Base-by-base conservation (phyloP, 192 early-diverging fungal species). In the Podila epigama region DNA sequence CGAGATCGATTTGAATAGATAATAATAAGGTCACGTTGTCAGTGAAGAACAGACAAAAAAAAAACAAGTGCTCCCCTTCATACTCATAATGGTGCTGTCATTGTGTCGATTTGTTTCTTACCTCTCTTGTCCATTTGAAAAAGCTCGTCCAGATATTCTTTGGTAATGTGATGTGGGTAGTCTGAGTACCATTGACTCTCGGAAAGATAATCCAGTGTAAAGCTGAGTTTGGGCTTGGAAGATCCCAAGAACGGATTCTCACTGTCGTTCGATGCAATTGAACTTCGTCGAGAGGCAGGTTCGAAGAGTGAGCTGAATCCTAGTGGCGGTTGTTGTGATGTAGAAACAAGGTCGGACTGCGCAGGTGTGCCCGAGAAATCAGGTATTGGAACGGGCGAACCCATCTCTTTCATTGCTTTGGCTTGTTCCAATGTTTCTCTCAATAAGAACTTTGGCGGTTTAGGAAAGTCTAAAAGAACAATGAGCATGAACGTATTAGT, bases 151-250 rank as follows among this genome's bases (percentile, higher is more conserved):
- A 77, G 33, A 25, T 77, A 77, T 7, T 77, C 73, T 3, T 42
- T 36, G 35, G 73, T 77, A 37, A 77, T 35, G 35, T 77, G 73
- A 29, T 77, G 73, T 22, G 73, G 66, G 39, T 77, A 68, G 31
- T 77, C 73, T 0, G 73, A 77, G 48, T 77, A 77, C 73, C 73
- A 77, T 22, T 77, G 73, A 64, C 73, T 77, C 16, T 77, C 73
- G 3, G 66, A 68, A 18, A 77, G 48, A 37, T 77, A 77, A 22
- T 77, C 73, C 37, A 77, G 29, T 16, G 66, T 51, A n/a, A 77
- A 77, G 8, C 66, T 59, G 0, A 66, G 60, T 31, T 62, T 77
- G 29, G 54, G 53, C 18, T 29, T 77, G 31, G 73, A 33, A 15
- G 72, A 50, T 39, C 65, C 65, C 27, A 68, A 22, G 37, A 77